These are phyloP conservation scores for Teratosphaeriaceae sp. DNA, from an alignment of 2,329 filamentous ascomycete genomes.

Conservation along the genomic window DNA sequence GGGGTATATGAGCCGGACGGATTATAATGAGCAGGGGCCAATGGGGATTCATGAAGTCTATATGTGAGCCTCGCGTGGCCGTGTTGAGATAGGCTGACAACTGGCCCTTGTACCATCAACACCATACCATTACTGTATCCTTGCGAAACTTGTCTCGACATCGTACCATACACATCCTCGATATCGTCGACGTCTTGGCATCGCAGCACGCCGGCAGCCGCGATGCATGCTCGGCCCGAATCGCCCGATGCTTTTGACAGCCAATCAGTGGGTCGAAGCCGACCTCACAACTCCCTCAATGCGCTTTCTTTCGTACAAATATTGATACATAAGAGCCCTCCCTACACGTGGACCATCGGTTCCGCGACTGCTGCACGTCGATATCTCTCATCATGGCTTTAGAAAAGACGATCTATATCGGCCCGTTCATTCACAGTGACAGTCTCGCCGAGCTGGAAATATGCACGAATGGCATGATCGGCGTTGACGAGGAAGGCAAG, in stretches of 20 bases:
- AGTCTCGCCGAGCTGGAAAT: constrained; percentile 44
- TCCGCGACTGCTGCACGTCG: neutral
- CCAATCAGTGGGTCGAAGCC: neutral
- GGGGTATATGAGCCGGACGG: constrained; percentile 61
- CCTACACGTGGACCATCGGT: neutral
- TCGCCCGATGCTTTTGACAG: neutral
- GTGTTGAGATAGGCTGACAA: too few relatives aligned
- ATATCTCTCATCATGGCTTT: constrained; percentile 4
- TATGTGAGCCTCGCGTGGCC: too few relatives aligned
- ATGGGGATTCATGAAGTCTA: constrained; percentile 54
- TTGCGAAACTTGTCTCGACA: too few relatives aligned
- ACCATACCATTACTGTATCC: too few relatives aligned
- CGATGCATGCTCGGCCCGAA: constrained; percentile 1
- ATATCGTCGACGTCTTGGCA: neutral
- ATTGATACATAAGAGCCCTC: neutral
- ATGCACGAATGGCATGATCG: constrained; percentile 40
- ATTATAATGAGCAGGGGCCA: constrained; percentile 62
- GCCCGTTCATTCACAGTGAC: constrained; percentile 55
- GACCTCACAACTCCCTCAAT: neutral
- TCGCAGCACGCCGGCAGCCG: constrained; percentile 2
- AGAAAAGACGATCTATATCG: constrained; percentile 46
- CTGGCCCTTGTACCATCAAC: too few relatives aligned
- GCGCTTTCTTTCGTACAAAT: too few relatives aligned
- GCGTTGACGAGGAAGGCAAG: constrained; percentile 46
- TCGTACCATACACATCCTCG: too few relatives aligned